Conservation (phyloP, 257 asterid species). For the Petunia secreta region DNA sequence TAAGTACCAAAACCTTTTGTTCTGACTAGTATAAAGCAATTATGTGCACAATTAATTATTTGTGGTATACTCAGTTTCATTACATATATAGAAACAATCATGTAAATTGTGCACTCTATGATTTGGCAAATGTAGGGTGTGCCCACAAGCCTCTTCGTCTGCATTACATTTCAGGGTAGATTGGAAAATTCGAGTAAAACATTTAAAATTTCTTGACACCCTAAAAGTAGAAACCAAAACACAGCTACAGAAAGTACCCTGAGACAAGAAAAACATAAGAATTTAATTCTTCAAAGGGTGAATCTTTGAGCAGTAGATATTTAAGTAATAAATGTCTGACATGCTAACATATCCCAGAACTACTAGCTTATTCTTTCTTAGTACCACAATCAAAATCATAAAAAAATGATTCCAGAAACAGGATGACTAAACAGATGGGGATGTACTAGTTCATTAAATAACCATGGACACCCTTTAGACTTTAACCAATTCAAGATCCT, state of each 20-base stretch:
- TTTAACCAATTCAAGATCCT: not conserved
- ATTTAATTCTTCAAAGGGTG: not conserved
- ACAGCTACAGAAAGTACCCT: not conserved
- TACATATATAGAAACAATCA: not conserved
- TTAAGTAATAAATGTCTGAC: too few relatives aligned
- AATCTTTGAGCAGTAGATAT: too few relatives aligned
- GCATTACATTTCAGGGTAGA: not conserved
- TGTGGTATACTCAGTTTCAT: not conserved
- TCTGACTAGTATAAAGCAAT: not conserved
- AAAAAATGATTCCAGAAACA: too few relatives aligned
- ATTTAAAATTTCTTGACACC: not conserved
- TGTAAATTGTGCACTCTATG: not conserved
- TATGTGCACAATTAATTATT: not conserved
- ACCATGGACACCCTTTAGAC: not conserved
- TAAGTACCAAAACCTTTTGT: not conserved
- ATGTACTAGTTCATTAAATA: not conserved
- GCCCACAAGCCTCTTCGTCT: not conserved
- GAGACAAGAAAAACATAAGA: constrained; percentile 4
- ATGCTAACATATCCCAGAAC: too few relatives aligned
- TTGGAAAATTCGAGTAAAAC: not conserved
- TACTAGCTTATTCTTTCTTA: not conserved
- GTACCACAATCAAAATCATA: too few relatives aligned
- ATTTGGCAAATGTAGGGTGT: not conserved
- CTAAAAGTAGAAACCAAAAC: not conserved
- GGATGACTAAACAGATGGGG: not conserved